Percentiles rank a stretch among this genome's conserved stretches.
phyloP scores from a whole-genome alignment of 345 rosid species.

The Passiflora organensis region DNA sequence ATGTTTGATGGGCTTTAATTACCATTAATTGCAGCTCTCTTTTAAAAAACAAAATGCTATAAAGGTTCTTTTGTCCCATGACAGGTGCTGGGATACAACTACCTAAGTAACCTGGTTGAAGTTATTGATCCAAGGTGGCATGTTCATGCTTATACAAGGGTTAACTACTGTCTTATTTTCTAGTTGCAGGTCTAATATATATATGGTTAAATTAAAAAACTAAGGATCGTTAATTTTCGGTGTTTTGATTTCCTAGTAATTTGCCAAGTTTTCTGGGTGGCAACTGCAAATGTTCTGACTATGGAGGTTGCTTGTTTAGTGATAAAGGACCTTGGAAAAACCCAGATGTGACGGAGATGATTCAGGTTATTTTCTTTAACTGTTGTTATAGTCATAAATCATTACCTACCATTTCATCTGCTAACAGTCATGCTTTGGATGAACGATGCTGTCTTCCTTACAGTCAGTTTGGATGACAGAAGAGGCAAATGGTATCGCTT shows the following conservation, averaged over 20 bases:
- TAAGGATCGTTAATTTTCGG: neutral
- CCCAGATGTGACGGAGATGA: slow-evolving; percentile 43
- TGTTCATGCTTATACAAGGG: neutral
- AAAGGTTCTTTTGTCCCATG: slow-evolving; percentile 1
- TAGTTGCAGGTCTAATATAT: neutral
- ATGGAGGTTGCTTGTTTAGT: slow-evolving; percentile 55
- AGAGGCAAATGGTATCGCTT: slow-evolving; percentile 15
- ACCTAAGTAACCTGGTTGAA: slow-evolving; percentile 35
- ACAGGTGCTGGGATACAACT: slow-evolving; percentile 53
- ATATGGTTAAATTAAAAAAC: neutral
- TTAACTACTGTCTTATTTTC: neutral
- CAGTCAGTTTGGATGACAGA: slow-evolving; percentile 35
- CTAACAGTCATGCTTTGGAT: neutral
- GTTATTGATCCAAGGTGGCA: slow-evolving; percentile 43
- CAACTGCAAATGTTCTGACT: slow-evolving; percentile 50
- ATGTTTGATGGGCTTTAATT: neutral
- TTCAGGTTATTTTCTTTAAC: slow-evolving; percentile 35
- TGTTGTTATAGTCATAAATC: neutral
- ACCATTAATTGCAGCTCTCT: neutral
- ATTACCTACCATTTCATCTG: neutral
- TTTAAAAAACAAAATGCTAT: neutral
- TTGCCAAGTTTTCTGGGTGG: slow-evolving; percentile 63
- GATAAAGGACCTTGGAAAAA: slow-evolving; percentile 67
- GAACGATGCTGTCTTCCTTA: neutral
- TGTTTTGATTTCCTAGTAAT: slow-evolving; percentile 30